Base-by-base conservation (phyloP, 805 yeast genomes). In the Scheffersomyces ergatensis region DNA sequence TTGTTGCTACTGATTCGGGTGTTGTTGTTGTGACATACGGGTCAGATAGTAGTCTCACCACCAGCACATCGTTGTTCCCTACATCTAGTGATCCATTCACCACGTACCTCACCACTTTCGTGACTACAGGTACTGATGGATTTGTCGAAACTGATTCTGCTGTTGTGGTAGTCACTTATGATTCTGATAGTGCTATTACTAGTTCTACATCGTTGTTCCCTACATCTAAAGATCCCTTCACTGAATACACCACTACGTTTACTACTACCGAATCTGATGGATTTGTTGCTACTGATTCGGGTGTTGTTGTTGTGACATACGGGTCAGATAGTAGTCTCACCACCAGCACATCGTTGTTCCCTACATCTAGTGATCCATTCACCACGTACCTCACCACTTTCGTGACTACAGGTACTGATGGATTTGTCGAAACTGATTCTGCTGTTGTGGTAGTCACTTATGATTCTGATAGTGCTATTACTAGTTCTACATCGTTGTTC, bases 381-480 rank as follows among this genome's bases (percentile, higher is more conserved):
- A 26, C 29, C 14, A 12, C 7, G 12, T 26, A 26, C 29, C 20
- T 39, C 17, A 44, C 48, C 8, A 33, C 44, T 2, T 31, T 37
- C 23, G 38, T 42, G 2, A 39, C 43, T 24, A 35, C 47, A 18
- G 46, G 37, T 17, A n/a, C 36, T 23, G 43, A 32, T 14, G 47
- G 50, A 16, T 36, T 33, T 13, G 39, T 43, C 6, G 39, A 39
- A 7, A 53, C 55, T 7, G 46, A 46, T 14, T 42, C 53, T 4
- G 54, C 50, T 33, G 51, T 36, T 12, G 49, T 45, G 19, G 17
- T 36, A 7, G 47, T 50, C 6, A 44, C 54, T 7, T 47, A 55
- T 24, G 43, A 54, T 33, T 38, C 51, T 2, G 45, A 33, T 29
- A 55, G 56, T n/a, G 15, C 37, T 15, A 39, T 31, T 14, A 42